Evolutionary conservation across 345 rosid genomes (phyloP).

Genomic region (Pistacia atlantica): DNA sequence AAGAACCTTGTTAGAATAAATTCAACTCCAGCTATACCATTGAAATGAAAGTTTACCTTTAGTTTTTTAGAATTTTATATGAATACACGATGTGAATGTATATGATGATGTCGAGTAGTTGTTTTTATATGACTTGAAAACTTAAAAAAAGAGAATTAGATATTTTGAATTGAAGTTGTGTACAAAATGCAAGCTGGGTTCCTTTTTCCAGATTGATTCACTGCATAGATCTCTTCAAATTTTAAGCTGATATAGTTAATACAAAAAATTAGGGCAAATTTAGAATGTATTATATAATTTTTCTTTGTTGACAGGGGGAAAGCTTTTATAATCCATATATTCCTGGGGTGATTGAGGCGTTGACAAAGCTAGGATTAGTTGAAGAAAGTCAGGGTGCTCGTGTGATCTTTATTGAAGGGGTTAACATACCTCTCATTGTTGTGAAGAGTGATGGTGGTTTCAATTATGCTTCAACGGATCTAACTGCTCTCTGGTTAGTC

Average conservation of each 20-base stretch:
- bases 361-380: conserved; percentile 64
- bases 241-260: not conserved
- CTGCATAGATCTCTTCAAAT: not conserved
- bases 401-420: conserved; percentile 78
- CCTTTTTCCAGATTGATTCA: no score
- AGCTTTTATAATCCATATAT: conserved; percentile 92
- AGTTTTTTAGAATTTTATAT: not conserved
- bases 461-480: conserved; percentile 96
- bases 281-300: not conserved
- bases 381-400: conserved; percentile 94
- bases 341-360: conserved; percentile 54
- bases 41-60: not conserved
- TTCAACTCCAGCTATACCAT: not conserved
- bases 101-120: not conserved
- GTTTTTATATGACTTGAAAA: not conserved
- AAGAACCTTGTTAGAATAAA: conserved; percentile 2
- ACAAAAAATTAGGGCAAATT: not conserved
- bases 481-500: conserved; percentile 89
- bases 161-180: not conserved
- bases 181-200: no score
- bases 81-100: not conserved
- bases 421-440: conserved; percentile 84
- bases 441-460: conserved; percentile 97
- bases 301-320: conserved; percentile 71
- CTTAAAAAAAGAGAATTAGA: not conserved